phyloP scores from a whole-genome alignment of 108 stramenopile species.

The Nannochloropsis oceanica region DNA sequence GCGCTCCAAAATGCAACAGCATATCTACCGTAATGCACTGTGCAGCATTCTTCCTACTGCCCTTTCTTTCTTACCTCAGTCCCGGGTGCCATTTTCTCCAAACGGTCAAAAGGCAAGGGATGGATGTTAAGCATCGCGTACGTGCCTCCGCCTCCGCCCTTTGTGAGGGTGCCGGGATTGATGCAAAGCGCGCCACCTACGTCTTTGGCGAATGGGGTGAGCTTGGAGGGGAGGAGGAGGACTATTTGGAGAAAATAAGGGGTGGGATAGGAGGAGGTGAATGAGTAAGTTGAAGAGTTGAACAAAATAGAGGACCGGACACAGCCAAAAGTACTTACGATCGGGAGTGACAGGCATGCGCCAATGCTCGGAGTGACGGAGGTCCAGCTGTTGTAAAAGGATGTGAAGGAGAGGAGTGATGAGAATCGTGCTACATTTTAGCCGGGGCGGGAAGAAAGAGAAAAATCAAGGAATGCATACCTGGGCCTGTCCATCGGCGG shows the following conservation, averaged over 20 bases:
- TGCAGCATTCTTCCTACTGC: too few species aligned
- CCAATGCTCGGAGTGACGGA: conserved; percentile 53
- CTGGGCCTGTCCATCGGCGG: conserved; percentile 27
- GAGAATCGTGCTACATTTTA: background rate
- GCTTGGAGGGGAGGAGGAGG: conserved; percentile 70
- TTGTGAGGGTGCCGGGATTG: conserved; percentile 68
- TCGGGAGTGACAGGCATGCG: conserved; percentile 68
- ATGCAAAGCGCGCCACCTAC: conserved; percentile 49
- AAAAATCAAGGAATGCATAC: background rate
- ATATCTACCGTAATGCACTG: too few species aligned
- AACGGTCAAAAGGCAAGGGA: conserved; percentile 46
- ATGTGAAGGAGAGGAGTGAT: background rate
- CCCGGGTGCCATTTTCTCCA: conserved; percentile 40
- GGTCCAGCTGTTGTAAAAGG: conserved; percentile 49
- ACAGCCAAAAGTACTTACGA: background rate
- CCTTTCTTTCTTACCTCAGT: background rate
- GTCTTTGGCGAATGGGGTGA: conserved; percentile 59
- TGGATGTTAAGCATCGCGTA: conserved; percentile 66
- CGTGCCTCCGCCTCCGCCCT: conserved; percentile 70
- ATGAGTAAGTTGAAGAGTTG: background rate
- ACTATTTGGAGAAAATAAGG: conserved; percentile 10
- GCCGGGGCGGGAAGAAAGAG: background rate
- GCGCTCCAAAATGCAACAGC: too few species aligned
- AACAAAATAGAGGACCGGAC: background rate
- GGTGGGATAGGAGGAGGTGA: background rate